A percentile compares a stretch with the other conserved stretches of the same genome.
phyloP scores from a whole-genome alignment of 176 grass and related monocot species.

The Oryza rufipogon region DNA sequence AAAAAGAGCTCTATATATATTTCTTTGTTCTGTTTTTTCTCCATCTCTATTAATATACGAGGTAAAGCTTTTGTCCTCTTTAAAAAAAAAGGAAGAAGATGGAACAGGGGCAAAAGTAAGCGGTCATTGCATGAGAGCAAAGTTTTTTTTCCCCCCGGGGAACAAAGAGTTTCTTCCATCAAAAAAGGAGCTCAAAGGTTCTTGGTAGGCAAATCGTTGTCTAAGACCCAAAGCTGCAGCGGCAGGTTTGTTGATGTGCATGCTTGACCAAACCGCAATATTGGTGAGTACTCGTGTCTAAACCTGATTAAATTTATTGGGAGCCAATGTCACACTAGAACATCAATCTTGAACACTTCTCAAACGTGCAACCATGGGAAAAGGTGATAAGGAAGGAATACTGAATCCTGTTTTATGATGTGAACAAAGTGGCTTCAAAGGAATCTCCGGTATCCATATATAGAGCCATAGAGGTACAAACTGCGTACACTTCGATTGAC shows the following conservation, averaged over 20 bases:
- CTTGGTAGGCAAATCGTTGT: background rate
- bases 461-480: background rate
- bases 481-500: slow-evolving; percentile 8
- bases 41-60: too few relatives aligned
- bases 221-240: background rate
- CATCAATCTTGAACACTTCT: slow-evolving; percentile 21
- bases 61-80: too few relatives aligned
- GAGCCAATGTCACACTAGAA: background rate
- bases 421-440: slow-evolving; percentile 15
- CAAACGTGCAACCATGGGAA: background rate
- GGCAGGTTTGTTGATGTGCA: background rate
- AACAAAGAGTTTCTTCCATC: background rate
- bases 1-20: too few relatives aligned
- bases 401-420: slow-evolving; percentile 25
- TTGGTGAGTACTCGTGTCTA: background rate
- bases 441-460: slow-evolving; percentile 35
- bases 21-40: too few relatives aligned
- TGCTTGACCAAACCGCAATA: slow-evolving; percentile 25
- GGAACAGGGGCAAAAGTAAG: background rate
- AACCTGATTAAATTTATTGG: background rate
- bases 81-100: too few relatives aligned
- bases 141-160: too few relatives aligned
- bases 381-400: background rate
- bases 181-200: background rate
- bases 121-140: background rate